Percentiles rank a stretch among this genome's conserved stretches.
Conservation (phyloP, 208 protist species). For the Leishmania turanica region DNA sequence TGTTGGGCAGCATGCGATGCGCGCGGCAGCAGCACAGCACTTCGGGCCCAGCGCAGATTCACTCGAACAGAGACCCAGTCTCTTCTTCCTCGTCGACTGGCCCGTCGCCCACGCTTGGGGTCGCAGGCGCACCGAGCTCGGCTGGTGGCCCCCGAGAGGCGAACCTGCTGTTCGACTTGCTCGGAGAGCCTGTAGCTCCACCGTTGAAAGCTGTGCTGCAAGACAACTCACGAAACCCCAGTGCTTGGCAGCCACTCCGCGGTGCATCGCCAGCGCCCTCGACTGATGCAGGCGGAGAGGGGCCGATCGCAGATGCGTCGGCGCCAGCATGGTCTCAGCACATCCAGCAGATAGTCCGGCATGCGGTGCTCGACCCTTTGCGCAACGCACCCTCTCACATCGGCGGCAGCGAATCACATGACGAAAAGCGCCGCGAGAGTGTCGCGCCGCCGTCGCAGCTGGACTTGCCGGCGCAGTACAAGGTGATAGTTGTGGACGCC, state of each 20-base stretch:
- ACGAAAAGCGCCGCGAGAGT: background rate
- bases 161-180: constrained; percentile 16
- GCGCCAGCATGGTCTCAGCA: constrained; percentile 11
- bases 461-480: constrained; percentile 29
- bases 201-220: background rate
- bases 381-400: background rate
- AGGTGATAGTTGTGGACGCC: constrained; percentile 60
- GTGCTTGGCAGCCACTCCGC: background rate
- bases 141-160: background rate
- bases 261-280: background rate
- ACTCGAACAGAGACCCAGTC: background rate
- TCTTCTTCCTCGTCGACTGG: background rate
- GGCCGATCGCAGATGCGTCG: background rate
- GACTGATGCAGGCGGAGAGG: background rate
- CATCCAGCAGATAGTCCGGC: constrained; percentile 36
- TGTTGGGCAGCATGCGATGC: background rate
- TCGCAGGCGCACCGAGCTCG: background rate
- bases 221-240: background rate
- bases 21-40: background rate
- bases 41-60: background rate
- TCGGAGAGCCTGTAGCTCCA: background rate
- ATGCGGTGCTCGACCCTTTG: constrained; percentile 32
- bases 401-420: background rate
- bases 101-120: background rate
- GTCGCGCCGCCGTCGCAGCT: constrained; percentile 12